Evolutionary conservation across 106 monocot genomes (phyloP), one percentile per base, ranked within the genome.

Genomic region (Dendrobium officinale): DNA sequence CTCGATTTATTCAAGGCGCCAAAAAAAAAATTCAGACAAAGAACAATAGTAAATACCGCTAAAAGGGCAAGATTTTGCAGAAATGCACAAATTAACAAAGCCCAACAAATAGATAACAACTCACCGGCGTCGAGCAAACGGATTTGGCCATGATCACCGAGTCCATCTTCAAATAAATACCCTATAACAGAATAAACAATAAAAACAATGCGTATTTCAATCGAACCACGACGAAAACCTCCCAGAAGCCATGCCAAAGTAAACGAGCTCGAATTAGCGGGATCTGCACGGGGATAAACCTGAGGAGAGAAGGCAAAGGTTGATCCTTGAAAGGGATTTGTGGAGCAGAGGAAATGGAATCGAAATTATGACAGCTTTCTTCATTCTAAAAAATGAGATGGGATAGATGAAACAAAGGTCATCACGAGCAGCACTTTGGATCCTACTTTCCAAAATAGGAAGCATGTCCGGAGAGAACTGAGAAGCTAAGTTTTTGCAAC

Each of bases 61-160:
- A 51, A 72, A 72, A 40, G 15, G 16, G 13, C 11, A 51, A 11
- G 51, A 51, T 16, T 40, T 16, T 51, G 51, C 51, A 51, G 51
- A 51, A 51, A 51, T 51, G 51, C 51, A 11, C 11, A 11, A 13
- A 10, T 11, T 13, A 51, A 51, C 9, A 51, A 51, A 11, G 51
- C 13, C 11, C 51, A 51, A 51, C 51, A 51, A 13, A 51, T 51
- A 11, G 13, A 9, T 51, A 51, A 11, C 70, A 37, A 40, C 72
- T 70, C 67, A 83, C 85, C 17, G 80, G 80, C 42, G 56, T 8
- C 67, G 72, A 77, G 80, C 42, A 54, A 47, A 81, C 80, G 13
- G 80, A 77, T 45, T 80, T 85, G 85, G 55, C 42, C 9, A 72
- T 77, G 40, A 81, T 80, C 85, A 85, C 72, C 7, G 85, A 80